Evolutionary conservation across 768 basidiomycete genomes (phyloP).

Genomic region (Tricholoma furcatifolium): DNA sequence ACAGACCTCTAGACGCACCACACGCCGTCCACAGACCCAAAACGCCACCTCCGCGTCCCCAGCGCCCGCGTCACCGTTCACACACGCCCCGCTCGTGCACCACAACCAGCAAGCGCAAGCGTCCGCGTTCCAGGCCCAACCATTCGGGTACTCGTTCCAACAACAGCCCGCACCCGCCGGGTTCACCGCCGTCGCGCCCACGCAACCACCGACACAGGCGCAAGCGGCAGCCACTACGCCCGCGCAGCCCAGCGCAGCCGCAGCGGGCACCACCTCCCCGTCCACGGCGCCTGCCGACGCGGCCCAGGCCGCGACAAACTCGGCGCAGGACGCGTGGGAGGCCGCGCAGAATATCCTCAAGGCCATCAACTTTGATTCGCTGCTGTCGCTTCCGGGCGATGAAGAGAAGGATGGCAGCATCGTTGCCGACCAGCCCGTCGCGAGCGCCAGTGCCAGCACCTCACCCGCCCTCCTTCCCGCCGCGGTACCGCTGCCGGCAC

Average conservation of each 20-base stretch:
- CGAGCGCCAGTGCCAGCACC: constrained; percentile 7
- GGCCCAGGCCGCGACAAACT: constrained; percentile 28
- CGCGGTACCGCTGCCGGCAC: background rate
- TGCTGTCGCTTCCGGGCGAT: constrained; percentile 38
- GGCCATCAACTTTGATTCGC: constrained; percentile 68
- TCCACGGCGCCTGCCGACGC: constrained; percentile 15
- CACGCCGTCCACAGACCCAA: constrained; percentile 74
- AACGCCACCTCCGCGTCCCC: constrained; percentile 26
- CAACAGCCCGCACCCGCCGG: constrained; percentile 11
- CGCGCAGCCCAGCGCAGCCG: constrained; percentile 10
- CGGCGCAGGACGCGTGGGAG: constrained; percentile 67
- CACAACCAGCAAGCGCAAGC: constrained; percentile 25
- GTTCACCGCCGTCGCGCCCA: constrained; percentile 24
- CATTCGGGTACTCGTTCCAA: constrained; percentile 14
- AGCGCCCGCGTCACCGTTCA: constrained; percentile 53
- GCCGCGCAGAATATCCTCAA: constrained; percentile 77
- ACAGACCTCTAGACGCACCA: constrained; percentile 77
- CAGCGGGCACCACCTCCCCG: constrained; percentile 7
- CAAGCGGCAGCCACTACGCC: too few relatives aligned
- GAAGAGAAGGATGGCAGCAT: constrained; percentile 27
- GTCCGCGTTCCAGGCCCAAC: constrained; percentile 6
- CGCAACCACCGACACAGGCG: constrained; percentile 24
- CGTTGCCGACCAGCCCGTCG: constrained; percentile 4
- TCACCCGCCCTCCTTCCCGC: background rate
- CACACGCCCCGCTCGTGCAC: constrained; percentile 50